Base-by-base conservation (phyloP, 106 monocot genomes). In the Hemerocallis citrina region DNA sequence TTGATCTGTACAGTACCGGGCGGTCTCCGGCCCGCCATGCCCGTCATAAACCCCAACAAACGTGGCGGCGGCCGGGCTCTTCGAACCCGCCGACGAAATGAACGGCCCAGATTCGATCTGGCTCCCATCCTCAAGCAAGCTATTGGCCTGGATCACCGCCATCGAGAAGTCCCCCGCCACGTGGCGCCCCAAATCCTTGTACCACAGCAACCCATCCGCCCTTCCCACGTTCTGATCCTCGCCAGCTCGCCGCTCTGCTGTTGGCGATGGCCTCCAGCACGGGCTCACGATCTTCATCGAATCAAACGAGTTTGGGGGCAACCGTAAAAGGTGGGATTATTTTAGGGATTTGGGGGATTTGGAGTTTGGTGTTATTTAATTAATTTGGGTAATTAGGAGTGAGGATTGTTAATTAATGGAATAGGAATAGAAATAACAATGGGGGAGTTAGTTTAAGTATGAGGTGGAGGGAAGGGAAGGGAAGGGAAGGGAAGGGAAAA, bases 121-220 rank as follows among this genome's bases (percentile, higher is more conserved):
- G 77, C 83, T 73, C 20, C 76, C 66, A 34, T 88, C 88, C 65
- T 88, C 88, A 39, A 83, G 43, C 41, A 77, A 23, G 36, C 39
- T 71, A 59, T 88, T 88, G 16, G 83, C 88, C 68, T 82, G 82
- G 41, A 83, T 76, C 17, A 83, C 80, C 8, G 88, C 76, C 83
- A 88, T 83, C 34, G 88, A 88, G 67, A 83, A 88, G 61, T 80
- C 88, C 29, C 88, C 88, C 11, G 33, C 44, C 3, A 57, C 72
- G 61, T 83, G 83, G n/a, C 59, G 66, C 25, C 83, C 83, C 4
- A 64, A 34, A 25, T 88, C 80, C 61, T 79, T 79, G 25, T 67
- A 77, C 88, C 88, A 88, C 37, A 77, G 34, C 23, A 86, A 61
- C 60, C 71, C 81, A 23, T 86, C 19, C 36, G 44, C 19, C 35